Conservation (phyloP, 2,329 filamentous ascomycete species). For the Colletotrichum lindemuthianum region DNA sequence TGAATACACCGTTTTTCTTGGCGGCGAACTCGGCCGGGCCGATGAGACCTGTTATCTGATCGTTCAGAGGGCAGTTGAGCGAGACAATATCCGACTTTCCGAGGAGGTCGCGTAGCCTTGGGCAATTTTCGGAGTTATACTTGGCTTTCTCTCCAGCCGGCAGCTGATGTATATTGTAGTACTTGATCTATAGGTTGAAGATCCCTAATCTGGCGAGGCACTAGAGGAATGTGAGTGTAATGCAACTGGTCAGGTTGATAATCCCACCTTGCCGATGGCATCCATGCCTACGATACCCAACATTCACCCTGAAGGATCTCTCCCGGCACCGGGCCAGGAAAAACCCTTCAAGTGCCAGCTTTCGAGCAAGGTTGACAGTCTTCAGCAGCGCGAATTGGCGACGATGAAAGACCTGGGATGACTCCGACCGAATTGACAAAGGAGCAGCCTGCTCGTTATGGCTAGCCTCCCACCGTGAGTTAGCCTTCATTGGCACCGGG, state of each 20-base stretch:
- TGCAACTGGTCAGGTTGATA: not conserved
- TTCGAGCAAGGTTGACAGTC: conserved; percentile 48
- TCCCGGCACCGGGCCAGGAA: conserved; percentile 26
- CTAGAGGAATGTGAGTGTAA: conserved; percentile 29
- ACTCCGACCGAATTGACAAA: not conserved
- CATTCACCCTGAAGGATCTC: conserved; percentile 41
- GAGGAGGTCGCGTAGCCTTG: conserved; percentile 52
- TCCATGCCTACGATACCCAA: conserved; percentile 62
- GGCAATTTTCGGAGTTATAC: conserved; percentile 49
- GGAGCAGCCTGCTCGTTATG: not conserved
- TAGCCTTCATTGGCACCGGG: conserved; percentile 50
- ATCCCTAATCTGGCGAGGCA: conserved; percentile 49
- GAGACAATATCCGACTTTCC: conserved; percentile 52
- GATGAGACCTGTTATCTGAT: conserved; percentile 52
- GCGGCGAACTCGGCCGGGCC: conserved; percentile 49
- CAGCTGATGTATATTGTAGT: conserved; percentile 53
- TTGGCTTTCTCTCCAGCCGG: conserved; percentile 46
- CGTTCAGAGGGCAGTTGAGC: conserved; percentile 52
- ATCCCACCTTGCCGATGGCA: conserved; percentile 52
- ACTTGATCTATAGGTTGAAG: conserved; percentile 56
- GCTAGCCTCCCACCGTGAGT: conserved; percentile 40
- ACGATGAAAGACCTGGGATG: not conserved
- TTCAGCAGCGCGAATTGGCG: conserved; percentile 51
- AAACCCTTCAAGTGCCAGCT: conserved; percentile 50
- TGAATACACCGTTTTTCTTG: conserved; percentile 58